Evolutionary conservation across 805 yeast genomes (phyloP).

Genomic region (Starmerella asiatica): DNA sequence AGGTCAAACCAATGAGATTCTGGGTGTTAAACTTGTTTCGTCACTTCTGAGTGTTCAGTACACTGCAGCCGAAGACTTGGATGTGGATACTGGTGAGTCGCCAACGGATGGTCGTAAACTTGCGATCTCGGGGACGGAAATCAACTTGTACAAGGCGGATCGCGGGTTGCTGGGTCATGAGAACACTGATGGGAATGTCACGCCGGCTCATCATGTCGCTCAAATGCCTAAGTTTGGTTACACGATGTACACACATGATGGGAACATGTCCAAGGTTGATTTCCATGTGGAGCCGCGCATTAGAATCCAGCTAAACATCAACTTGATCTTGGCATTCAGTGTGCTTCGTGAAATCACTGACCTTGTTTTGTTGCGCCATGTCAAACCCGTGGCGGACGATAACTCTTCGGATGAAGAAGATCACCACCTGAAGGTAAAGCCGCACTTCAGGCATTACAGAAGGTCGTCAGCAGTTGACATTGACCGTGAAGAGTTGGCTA

Average conservation of each 20-base stretch:
- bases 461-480: background rate
- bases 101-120: slow-evolving; percentile 19
- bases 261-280: slow-evolving; percentile 1
- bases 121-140: slow-evolving; percentile 3
- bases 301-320: slow-evolving; percentile 16
- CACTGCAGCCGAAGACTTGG: background rate
- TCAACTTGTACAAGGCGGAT: slow-evolving; percentile 16
- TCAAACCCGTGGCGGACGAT: background rate
- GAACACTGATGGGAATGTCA: slow-evolving; percentile 5
- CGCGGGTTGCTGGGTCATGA: slow-evolving; percentile 6
- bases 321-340: slow-evolving; percentile 20
- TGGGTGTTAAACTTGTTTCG: slow-evolving; percentile 16
- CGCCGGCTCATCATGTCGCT: slow-evolving; percentile 4
- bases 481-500: background rate
- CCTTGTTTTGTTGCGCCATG: slow-evolving; percentile 13
- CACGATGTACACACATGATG: slow-evolving; percentile 5
- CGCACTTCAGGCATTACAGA: no score
- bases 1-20: slow-evolving; percentile 14
- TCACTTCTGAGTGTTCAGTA: slow-evolving; percentile 9
- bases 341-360: slow-evolving; percentile 21
- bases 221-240: slow-evolving; percentile 11
- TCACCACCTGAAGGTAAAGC: background rate
- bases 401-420: background rate
- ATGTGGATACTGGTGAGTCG: background rate
- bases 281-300: slow-evolving; percentile 15